Evolutionary conservation across 495 filamentous ascomycete genomes (phyloP).

Genomic region (Podospora tetraspora): DNA sequence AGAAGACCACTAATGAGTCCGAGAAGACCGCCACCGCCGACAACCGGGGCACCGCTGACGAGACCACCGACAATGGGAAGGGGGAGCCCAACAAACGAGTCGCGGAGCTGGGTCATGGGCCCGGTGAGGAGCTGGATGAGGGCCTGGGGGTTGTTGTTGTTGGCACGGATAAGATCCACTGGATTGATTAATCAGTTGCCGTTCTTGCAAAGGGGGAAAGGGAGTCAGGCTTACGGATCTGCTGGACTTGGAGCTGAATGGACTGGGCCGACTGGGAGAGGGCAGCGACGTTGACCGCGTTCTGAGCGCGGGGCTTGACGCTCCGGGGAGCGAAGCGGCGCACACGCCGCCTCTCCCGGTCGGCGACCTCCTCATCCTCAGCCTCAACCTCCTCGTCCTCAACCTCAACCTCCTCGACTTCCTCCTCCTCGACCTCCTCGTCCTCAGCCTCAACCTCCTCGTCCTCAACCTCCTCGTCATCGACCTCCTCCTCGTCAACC

Average conservation of each 20-base stretch:
- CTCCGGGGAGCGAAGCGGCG: neutral
- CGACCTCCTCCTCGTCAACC: neutral
- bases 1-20: neutral
- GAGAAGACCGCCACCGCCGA: neutral
- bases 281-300: neutral
- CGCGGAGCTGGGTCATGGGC: slow-evolving; percentile 12
- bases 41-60: neutral
- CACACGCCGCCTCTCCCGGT: neutral
- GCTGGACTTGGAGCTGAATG: slow-evolving; percentile 13
- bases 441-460: neutral
- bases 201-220: neutral
- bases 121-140: slow-evolving; percentile 5
- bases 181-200: neutral
- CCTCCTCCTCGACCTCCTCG: neutral
- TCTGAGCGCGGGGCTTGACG: slow-evolving; percentile 5
- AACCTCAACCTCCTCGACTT: neutral
- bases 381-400: neutral
- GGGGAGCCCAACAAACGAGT: slow-evolving; percentile 12
- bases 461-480: neutral
- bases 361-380: neutral
- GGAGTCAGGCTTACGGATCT: slow-evolving; percentile 12
- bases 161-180: slow-evolving; percentile 14
- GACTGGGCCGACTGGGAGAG: slow-evolving; percentile 7
- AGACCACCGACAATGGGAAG: neutral
- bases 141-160: slow-evolving; percentile 5